A percentile compares a stretch with the other conserved stretches of the same genome.
phyloP scores from a whole-genome alignment of 345 rosid species.

The Eucalyptus lansdowneana region DNA sequence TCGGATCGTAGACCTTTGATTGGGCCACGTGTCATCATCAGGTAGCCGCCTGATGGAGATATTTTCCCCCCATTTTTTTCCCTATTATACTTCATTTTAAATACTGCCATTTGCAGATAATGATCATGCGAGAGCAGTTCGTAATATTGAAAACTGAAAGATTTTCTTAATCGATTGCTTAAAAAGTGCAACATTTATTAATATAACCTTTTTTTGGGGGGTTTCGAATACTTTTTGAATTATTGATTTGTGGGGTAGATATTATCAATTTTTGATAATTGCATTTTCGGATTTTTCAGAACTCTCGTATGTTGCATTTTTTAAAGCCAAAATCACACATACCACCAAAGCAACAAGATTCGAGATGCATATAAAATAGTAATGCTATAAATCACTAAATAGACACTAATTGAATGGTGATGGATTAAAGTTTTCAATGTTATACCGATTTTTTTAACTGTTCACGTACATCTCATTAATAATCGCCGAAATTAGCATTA shows the following conservation, averaged over 20 bases:
- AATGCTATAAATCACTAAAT: not conserved
- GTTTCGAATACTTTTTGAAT: not conserved
- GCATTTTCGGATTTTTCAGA: not conserved
- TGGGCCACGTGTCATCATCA: not conserved
- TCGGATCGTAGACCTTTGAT: not conserved
- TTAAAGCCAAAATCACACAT: not conserved
- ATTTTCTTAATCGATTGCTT: not conserved
- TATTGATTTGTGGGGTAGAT: not conserved
- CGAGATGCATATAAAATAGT: not conserved
- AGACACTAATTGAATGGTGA: not conserved
- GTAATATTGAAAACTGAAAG: not conserved
- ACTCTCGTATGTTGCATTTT: not conserved
- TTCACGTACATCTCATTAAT: not conserved
- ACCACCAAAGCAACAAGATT: not conserved
- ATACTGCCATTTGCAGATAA: not conserved
- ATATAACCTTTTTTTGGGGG: not conserved
- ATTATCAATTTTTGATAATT: not conserved
- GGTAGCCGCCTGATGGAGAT: not conserved
- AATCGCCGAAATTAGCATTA: not conserved
- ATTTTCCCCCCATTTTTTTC: not conserved
- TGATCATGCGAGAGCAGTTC: not conserved
- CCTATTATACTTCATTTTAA: not conserved
- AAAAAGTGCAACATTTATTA: not conserved
- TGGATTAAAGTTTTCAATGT: not conserved
- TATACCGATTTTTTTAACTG: accelerated